Evolutionary conservation across 2,329 filamentous ascomycete genomes (phyloP).

Genomic region (Ramularia endophylla): DNA sequence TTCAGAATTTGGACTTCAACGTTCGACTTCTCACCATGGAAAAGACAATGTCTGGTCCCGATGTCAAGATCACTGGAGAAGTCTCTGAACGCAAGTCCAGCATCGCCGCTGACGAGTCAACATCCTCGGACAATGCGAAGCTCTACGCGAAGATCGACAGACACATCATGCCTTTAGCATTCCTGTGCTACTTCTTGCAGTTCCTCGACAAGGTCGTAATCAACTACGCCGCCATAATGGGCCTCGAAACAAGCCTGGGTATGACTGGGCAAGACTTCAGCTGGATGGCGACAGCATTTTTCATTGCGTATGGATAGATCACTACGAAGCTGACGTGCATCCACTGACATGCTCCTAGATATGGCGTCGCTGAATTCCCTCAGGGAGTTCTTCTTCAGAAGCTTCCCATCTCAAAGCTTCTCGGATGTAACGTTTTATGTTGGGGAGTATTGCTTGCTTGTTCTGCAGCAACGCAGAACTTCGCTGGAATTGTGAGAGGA

Average conservation of each 20-base stretch:
- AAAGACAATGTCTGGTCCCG: too few species aligned
- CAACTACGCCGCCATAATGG: slow-evolving; percentile 64
- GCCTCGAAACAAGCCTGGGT: slow-evolving; percentile 37
- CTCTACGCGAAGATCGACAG: slow-evolving; percentile 48
- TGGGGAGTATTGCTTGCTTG: slow-evolving; percentile 13
- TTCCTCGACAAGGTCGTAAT: slow-evolving; percentile 60
- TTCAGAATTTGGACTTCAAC: neutral
- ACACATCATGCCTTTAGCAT: slow-evolving; percentile 56
- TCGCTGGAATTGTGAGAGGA: slow-evolving; percentile 10
- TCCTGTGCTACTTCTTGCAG: slow-evolving; percentile 55
- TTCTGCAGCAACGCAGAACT: slow-evolving; percentile 20
- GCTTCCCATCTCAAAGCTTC: slow-evolving; percentile 32
- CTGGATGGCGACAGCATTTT: slow-evolving; percentile 45
- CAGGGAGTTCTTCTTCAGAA: slow-evolving; percentile 40
- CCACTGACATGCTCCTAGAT: too few species aligned
- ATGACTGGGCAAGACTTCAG: slow-evolving; percentile 44
- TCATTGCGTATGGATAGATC: slow-evolving; percentile 44
- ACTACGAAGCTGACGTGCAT: too few species aligned
- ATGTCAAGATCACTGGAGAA: too few species aligned
- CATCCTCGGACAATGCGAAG: too few species aligned
- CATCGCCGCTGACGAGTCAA: too few species aligned
- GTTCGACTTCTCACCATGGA: too few species aligned
- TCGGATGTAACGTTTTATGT: slow-evolving; percentile 10
- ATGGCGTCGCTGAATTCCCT: slow-evolving; percentile 38
- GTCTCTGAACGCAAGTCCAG: too few species aligned